Base-by-base conservation (phyloP, 345 rosid species). In the Salix arbutifolia region DNA sequence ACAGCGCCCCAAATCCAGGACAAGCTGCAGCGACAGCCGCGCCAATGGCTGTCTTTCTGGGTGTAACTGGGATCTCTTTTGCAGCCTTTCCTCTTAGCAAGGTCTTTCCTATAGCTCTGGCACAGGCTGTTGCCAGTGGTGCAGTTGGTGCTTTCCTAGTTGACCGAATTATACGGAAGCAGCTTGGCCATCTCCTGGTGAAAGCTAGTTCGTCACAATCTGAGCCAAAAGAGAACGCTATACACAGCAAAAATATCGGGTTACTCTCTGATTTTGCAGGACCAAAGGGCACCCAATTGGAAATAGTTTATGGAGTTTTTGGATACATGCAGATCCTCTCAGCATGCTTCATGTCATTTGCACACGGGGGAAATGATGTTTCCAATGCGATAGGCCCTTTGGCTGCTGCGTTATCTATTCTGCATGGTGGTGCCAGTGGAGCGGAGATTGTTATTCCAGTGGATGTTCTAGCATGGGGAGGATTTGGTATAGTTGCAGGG, bases 301-400 rank as follows among this genome's bases (percentile, higher is more conserved):
- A 95, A 62, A 89, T 95, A 83, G 97, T 93, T 76, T 93, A 95
- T 67, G 96, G 96, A 30, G 91, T 95, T 48, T 93, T 93, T 1
- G 99, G 99, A 52, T 93, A 95, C 74, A 90, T 95, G 99, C 97
- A 95, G 84, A 83, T 95, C 76, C 90, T 93, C 65, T 95, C 99
- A 46, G 99, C 99, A 53, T 95, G 99, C 84, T 95, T 95, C 87
- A 95, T 95, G 99, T 95, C 99, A 25, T 93, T 95, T 78, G 97
- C 98, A 2, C 99, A 96, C 42, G 98, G 98, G 18, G 98, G 98
- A 19, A 96, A 92, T 68, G 98, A 96, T 73, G 98, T 96, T 17
- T 92, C 99, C 64, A 96, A 96, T 31, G 99, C 98, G 4, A 96
- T 96, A 61, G 98, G 99, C 61, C 99, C 97, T 4, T 71, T 96